Evolutionary conservation across 1,284 basidiomycete genomes (phyloP), one percentile per base, ranked within the genome.

Genomic region (Sanghuangporus sanghuang): DNA sequence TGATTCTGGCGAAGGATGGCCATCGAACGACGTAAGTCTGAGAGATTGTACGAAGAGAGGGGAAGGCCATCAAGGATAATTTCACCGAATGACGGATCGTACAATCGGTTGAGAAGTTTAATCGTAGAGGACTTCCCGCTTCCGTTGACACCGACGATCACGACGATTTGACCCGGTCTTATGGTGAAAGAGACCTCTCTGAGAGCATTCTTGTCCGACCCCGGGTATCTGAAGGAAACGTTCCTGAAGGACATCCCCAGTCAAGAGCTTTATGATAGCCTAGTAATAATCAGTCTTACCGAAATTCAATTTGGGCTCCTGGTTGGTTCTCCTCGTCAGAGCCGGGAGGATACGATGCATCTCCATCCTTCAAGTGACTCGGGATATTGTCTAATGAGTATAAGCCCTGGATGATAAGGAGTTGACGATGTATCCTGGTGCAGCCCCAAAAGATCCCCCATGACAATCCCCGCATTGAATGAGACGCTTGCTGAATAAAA

Each of bases 51-150:
- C 0, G 64, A 61, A 2, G 52, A 27, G 6, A 80, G 64, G 0
- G 73, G 69, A 12, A 68, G 42, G 27, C 72, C 76, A 60, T 83
- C 77, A 23, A 83, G 63, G 7, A 74, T 56, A 9, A 84, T 76
- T 0, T 72, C 68, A 0, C 83, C 82, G 4, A 64, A 65, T 0
- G 72, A 74, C 1, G 80, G 77, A 48, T 75, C 71, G 39, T 74
- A 72, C 0, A 82, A 65, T 2, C 80, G 73, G 2, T 76, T 72
- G 18, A 85, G 66, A 11, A 84, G 71, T 59, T 81, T 81, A 5
- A 82, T 70, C 18, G 81, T 69, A 0, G 81, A 75, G 0, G 78
- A 77, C 68, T 84, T 85, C 32, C 82, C 82, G 65, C 77, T 79
- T 6, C 81, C 82, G 64, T 81, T 82, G 11, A 66, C 67, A 9